Percentiles rank a stretch among this genome's conserved stretches.
phyloP scores from a whole-genome alignment of 768 basidiomycete genomes.

The Cystobasidium ongulense region DNA sequence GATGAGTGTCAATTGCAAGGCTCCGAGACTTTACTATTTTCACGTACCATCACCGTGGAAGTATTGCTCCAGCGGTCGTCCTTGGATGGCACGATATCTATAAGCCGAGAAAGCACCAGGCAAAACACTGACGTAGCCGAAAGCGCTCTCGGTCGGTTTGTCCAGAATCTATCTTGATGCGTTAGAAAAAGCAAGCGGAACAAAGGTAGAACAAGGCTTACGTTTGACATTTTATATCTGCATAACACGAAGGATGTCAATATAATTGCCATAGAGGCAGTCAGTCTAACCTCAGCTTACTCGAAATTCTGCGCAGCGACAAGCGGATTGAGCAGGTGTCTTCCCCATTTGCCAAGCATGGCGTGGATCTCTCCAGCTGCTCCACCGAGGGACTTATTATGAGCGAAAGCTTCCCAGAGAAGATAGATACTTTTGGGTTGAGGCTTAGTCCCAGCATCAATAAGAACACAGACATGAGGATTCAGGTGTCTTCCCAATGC shows the following conservation, averaged over 20 bases:
- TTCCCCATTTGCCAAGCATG: constrained; percentile 80
- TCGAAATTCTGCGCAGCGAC: constrained; percentile 78
- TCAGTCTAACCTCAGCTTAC: not conserved
- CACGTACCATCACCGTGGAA: constrained; percentile 53
- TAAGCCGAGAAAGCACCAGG: constrained; percentile 97
- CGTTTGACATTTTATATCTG: constrained; percentile 91
- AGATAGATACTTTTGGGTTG: constrained; percentile 73
- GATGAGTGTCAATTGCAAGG: not conserved
- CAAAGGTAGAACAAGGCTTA: too few relatives aligned
- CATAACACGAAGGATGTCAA: constrained; percentile 47
- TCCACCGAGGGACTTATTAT: constrained; percentile 41
- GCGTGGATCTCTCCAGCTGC: constrained; percentile 53
- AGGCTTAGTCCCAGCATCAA: constrained; percentile 94
- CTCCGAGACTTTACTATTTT: constrained; percentile 23
- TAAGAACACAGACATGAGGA: constrained; percentile 84
- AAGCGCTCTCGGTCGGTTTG: constrained; percentile 88
- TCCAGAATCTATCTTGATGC: constrained; percentile 69
- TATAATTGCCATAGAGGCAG: not conserved
- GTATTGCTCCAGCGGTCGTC: constrained; percentile 58
- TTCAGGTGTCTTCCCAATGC: constrained; percentile 56
- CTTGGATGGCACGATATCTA: constrained; percentile 82
- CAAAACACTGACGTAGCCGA: constrained; percentile 71
- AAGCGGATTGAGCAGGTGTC: constrained; percentile 80
- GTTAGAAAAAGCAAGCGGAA: too few relatives aligned
- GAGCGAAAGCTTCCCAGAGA: constrained; percentile 72